A percentile compares a stretch with the other conserved stretches of the same genome.
phyloP scores from a whole-genome alignment of 2,329 filamentous ascomycete genomes.

The Calonectria pseudoturangicola region DNA sequence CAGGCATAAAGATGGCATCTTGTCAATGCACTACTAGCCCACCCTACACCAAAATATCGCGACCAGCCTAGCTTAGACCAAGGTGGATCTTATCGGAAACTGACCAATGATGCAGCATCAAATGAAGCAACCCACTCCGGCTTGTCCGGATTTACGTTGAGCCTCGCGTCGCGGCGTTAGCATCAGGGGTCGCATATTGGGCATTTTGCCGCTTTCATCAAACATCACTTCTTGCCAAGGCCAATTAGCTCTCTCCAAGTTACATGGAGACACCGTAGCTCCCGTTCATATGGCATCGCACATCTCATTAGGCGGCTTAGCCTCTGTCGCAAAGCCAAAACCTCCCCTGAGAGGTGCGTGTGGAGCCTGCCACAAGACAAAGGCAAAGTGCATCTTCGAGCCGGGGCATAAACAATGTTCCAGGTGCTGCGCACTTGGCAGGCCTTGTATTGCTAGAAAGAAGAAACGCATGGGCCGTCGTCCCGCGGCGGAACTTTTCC shows the following conservation, averaged over 20 bases:
- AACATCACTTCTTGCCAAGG: neutral
- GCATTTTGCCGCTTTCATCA: neutral
- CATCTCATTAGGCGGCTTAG: neutral
- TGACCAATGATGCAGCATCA: neutral
- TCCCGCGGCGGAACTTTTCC: neutral
- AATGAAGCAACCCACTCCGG: neutral
- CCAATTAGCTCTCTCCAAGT: neutral
- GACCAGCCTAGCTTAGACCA: neutral
- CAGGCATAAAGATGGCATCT: too few relatives aligned
- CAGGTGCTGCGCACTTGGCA: neutral
- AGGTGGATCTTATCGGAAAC: neutral
- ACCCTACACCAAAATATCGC: neutral
- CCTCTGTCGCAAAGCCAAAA: neutral
- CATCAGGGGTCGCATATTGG: neutral
- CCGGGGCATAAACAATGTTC: neutral
- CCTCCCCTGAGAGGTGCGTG: constrained; percentile 4
- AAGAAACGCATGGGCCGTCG: constrained; percentile 21
- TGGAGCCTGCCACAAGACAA: constrained; percentile 17
- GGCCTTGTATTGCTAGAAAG: neutral
- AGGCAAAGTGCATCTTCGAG: constrained; percentile 16
- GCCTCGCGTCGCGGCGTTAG: neutral
- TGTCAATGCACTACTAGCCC: neutral
- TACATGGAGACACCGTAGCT: too few relatives aligned
- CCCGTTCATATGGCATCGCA: neutral
- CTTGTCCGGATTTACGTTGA: neutral